phyloP scores from a whole-genome alignment of 1,284 basidiomycete genomes.

The Austropuccinia psidii region DNA sequence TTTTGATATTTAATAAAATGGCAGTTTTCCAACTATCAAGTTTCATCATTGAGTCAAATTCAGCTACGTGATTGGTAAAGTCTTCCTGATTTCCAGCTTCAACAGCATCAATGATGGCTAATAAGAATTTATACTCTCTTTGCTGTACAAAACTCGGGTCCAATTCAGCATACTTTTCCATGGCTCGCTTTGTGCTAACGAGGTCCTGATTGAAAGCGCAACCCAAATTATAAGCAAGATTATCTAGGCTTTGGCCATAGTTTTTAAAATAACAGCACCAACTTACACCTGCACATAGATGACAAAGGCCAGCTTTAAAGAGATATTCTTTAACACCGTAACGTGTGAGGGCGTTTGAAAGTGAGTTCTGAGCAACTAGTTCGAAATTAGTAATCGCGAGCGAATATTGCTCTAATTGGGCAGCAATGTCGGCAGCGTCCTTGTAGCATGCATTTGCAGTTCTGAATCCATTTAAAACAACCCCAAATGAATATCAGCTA shows the following conservation, averaged over 20 bases:
- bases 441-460: slow-evolving; percentile 94
- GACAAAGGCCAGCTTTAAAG: slow-evolving; percentile 78
- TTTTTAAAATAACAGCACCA: background rate
- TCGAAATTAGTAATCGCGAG: slow-evolving; percentile 81
- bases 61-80: slow-evolving; percentile 57
- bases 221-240: background rate
- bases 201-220: slow-evolving; percentile 58
- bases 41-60: slow-evolving; percentile 75
- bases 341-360: slow-evolving; percentile 80
- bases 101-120: slow-evolving; percentile 65
- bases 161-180: slow-evolving; percentile 63
- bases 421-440: slow-evolving; percentile 89
- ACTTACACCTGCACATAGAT: slow-evolving; percentile 75
- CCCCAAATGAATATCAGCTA: background rate
- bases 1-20: slow-evolving; percentile 80
- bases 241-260: background rate
- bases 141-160: slow-evolving; percentile 77
- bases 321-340: slow-evolving; percentile 99
- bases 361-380: slow-evolving; percentile 77
- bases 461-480: slow-evolving; percentile 50
- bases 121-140: slow-evolving; percentile 79
- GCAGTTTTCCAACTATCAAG: slow-evolving; percentile 91
- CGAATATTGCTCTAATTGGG: slow-evolving; percentile 74
- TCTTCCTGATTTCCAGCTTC: slow-evolving; percentile 68
- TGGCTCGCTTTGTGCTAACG: slow-evolving; percentile 70